phyloP scores from a whole-genome alignment of 169 alveolate species.

The Plasmodium gallinaceum region DNA sequence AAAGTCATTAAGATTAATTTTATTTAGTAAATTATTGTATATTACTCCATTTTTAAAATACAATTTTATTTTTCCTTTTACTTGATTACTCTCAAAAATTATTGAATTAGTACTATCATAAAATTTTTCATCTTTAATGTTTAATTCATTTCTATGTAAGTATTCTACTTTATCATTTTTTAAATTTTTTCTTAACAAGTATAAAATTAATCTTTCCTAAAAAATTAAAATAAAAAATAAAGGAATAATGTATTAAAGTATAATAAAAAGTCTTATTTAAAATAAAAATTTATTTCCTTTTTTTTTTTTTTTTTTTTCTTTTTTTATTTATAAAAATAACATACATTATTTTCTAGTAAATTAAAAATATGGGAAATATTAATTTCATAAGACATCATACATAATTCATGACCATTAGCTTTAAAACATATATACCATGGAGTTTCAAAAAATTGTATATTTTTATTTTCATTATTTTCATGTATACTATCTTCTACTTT shows the following conservation, averaged over 20 bases:
- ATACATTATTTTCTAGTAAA: slow-evolving; percentile 43
- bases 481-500: slow-evolving; percentile 39
- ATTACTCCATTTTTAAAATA: slow-evolving; percentile 64
- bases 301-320: neutral
- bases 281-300: neutral
- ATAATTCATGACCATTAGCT: slow-evolving; percentile 26
- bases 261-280: neutral
- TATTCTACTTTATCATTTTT: slow-evolving; percentile 51
- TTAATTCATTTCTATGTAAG: slow-evolving; percentile 47
- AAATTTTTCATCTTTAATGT: slow-evolving; percentile 50
- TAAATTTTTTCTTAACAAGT: slow-evolving; percentile 40
- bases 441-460: slow-evolving; percentile 46
- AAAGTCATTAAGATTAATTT: slow-evolving; percentile 42
- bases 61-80: slow-evolving; percentile 74
- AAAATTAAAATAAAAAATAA: slow-evolving; percentile 9
- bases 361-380: slow-evolving; percentile 59
- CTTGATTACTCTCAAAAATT: slow-evolving; percentile 43
- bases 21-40: slow-evolving; percentile 39
- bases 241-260: neutral
- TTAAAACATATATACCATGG: slow-evolving; percentile 74
- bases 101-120: slow-evolving; percentile 57
- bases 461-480: slow-evolving; percentile 20
- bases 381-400: slow-evolving; percentile 75
- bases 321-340: slow-evolving; percentile 1
- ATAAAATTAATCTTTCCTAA: slow-evolving; percentile 37